A percentile compares a stretch with the other conserved stretches of the same genome.
Conservation (phyloP, 1,284 basidiomycete genomes). For the Tilletia horrida region DNA sequence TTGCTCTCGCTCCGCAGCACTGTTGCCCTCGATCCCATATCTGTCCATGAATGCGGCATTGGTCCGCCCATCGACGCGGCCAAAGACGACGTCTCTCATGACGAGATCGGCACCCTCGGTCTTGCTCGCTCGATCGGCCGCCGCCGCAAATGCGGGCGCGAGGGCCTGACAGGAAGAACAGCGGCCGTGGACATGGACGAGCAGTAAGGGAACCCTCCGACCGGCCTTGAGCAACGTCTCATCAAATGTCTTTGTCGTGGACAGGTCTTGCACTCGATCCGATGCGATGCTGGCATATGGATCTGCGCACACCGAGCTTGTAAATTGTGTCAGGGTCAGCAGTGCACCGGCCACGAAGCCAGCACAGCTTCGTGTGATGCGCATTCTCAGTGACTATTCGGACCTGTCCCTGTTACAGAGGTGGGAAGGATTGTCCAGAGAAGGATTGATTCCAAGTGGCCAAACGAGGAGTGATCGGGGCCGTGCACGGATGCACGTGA, state of each 20-base stretch:
- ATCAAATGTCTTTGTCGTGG: neutral
- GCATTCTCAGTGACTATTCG: no score
- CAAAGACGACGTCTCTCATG: neutral
- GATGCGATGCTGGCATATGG: neutral
- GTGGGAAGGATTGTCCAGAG: no score
- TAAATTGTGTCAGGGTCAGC: no score
- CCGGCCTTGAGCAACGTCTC: neutral
- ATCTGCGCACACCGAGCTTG: neutral
- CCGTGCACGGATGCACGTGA: no score
- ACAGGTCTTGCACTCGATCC: neutral
- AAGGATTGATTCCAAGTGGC: no score
- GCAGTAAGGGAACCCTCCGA: neutral
- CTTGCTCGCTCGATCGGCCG: neutral
- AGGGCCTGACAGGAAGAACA: slow-evolving; percentile 3
- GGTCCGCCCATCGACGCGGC: neutral
- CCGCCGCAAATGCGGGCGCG: neutral
- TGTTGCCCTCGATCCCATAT: slow-evolving; percentile 8
- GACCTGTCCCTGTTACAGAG: no score
- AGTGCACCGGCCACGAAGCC: no score
- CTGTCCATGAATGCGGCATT: neutral
- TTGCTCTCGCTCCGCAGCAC: neutral
- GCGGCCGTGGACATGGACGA: slow-evolving; percentile 11
- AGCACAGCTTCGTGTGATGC: no score
- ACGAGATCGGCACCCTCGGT: neutral
- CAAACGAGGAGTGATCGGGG: no score